Base-by-base conservation (phyloP, 257 asterid species). In the Nicotiana tabacum region DNA sequence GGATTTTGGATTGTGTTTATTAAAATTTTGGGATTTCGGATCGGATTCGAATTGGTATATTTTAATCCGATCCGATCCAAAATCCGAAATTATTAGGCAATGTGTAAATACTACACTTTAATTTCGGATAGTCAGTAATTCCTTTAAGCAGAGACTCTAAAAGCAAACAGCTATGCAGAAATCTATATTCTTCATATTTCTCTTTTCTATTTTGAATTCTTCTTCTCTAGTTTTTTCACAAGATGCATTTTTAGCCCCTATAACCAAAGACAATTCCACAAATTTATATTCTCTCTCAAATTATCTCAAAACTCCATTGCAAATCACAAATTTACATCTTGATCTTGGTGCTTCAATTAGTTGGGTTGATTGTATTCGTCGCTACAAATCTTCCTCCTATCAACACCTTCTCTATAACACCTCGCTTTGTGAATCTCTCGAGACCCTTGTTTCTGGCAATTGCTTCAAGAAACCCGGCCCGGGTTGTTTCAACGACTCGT, bases 401-500 rank as follows among this genome's bases (percentile, higher is more conserved):
- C 61, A 48, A 30, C 82, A 76, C 70, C 15, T 70, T 17, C 56
- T 82, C 21, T 74, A 82, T 18, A 82, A 70, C 48, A 35, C 46
- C 27, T 39, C 85, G 1, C 56, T 82, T 9, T 82, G 85, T 2
- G 66, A 35, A 35, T 35, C 39, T 0, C 39, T 35, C 6, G 39
- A 4, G 6, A 35, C 48, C 66, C 61, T 74, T 5, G 66, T 82
- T 6, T 82, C 46, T 7, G 80, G 82, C 8, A 82, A 82, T 12
- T 82, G 82, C 48, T 81, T 56, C 81, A 56, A 83, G 8, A 39
- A 32, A 37, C 90, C 88, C 13, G 76, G 82, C 7, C 86, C 90
- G 0, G 84, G 84, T 16, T 89, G 91, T 79, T 66, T 76, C 62
- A 87, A 83, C 2, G 87, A 83, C 61, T 69, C 91, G 0, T 89